Evolutionary conservation across 495 filamentous ascomycete species (phyloP).

Genomic region (Cercophora scortea): DNA sequence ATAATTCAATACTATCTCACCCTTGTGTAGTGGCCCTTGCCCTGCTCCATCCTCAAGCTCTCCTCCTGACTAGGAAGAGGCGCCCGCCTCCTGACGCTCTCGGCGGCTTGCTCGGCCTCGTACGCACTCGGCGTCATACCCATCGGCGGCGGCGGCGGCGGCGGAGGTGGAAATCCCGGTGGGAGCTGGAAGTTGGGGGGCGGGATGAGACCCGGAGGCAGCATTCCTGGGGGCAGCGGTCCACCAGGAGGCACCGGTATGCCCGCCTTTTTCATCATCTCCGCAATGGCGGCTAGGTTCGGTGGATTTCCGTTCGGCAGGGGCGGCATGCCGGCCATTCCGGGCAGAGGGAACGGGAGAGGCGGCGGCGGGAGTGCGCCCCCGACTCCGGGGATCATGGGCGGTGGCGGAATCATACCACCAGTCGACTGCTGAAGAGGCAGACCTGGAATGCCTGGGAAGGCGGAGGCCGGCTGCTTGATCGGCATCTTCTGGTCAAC

Average conservation of each 20-base stretch:
- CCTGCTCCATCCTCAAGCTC: constrained; percentile 68
- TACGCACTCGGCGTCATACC: background rate
- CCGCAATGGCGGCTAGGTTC: constrained; percentile 60
- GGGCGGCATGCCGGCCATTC: constrained; percentile 41
- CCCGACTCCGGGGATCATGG: constrained; percentile 18
- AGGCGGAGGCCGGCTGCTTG: constrained; percentile 32
- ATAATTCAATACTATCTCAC: constrained; percentile 27
- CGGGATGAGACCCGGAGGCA: constrained; percentile 45
- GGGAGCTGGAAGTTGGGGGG: constrained; percentile 30
- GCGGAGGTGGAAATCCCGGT: constrained; percentile 16
- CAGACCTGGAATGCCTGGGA: constrained; percentile 47
- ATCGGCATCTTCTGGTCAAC: constrained; percentile 84
- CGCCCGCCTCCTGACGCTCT: constrained; percentile 40
- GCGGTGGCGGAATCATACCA: constrained; percentile 22
- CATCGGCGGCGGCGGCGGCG: constrained; percentile 2
- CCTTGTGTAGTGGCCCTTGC: constrained; percentile 53
- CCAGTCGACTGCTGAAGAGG: constrained; percentile 26
- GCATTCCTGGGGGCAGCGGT: constrained; percentile 33
- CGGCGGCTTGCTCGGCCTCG: background rate
- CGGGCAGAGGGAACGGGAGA: constrained; percentile 29
- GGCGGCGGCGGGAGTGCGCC: constrained; percentile 30
- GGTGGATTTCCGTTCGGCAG: constrained; percentile 48
- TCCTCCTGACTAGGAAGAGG: constrained; percentile 79
- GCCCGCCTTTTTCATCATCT: constrained; percentile 52
- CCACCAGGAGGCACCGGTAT: constrained; percentile 35